These are phyloP conservation scores for Colletotrichum falcatum DNA, from an alignment of 2,329 filamentous ascomycete species.

Conservation along the genomic window DNA sequence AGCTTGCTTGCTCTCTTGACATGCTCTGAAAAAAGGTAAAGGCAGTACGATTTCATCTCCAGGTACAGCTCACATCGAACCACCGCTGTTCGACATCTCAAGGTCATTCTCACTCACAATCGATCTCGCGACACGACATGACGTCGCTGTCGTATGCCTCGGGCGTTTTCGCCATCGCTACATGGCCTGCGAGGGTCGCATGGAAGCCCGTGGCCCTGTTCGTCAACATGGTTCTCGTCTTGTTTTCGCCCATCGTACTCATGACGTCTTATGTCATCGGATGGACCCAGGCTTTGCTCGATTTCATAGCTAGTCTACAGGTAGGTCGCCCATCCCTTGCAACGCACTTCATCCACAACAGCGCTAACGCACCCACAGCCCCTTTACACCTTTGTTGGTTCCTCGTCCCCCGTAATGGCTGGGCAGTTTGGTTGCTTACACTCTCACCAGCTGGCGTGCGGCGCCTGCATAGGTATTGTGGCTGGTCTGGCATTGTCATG, in stretches of 20 bases:
- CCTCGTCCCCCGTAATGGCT: background rate
- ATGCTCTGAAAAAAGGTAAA: conserved; percentile 5
- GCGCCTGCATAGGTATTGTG: conserved; percentile 73
- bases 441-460: conserved; percentile 66
- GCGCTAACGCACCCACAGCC: conserved; percentile 47
- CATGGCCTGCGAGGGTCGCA: conserved; percentile 49
- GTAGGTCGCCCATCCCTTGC: conserved; percentile 46
- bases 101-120: background rate
- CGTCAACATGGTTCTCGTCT: conserved; percentile 45
- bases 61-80: conserved; percentile 3
- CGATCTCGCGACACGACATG: conserved; percentile 23
- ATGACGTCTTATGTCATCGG: conserved; percentile 47
- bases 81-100: background rate
- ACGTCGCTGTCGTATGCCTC: conserved; percentile 27
- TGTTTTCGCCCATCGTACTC: conserved; percentile 54
- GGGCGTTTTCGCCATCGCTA: conserved; percentile 40
- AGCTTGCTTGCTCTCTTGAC: background rate
- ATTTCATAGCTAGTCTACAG: conserved; percentile 51
- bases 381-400: conserved; percentile 57
- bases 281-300: conserved; percentile 43
- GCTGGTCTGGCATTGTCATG: conserved; percentile 71
- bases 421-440: conserved; percentile 45
- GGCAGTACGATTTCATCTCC: background rate
- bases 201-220: conserved; percentile 46
- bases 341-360: background rate